phyloP scores from a whole-genome alignment of 805 yeast species.

The Nakazawaea peltata region DNA sequence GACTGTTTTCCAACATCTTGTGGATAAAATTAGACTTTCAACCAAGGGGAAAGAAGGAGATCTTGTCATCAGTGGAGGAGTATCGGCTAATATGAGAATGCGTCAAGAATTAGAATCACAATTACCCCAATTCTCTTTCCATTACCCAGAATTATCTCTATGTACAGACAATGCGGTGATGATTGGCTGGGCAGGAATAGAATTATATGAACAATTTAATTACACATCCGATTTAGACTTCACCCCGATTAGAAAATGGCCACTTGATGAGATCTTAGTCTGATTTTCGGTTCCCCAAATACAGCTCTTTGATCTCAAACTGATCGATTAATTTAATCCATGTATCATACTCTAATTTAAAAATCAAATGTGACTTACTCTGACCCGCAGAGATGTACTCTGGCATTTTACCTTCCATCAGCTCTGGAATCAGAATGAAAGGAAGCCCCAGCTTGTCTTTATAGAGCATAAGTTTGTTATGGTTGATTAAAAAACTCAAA shows the following conservation, averaged over 20 bases:
- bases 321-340: slow-evolving; percentile 54
- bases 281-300: slow-evolving; percentile 14
- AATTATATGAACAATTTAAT: slow-evolving; percentile 53
- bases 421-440: slow-evolving; percentile 19
- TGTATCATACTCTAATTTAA: slow-evolving; percentile 57
- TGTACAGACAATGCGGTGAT: slow-evolving; percentile 95
- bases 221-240: slow-evolving; percentile 42
- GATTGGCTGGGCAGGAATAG: slow-evolving; percentile 98
- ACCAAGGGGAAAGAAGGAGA: slow-evolving; percentile 22
- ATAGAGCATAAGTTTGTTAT: slow-evolving; percentile 48
- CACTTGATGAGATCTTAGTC: slow-evolving; percentile 29
- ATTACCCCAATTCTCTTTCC: slow-evolving; percentile 24
- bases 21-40: slow-evolving; percentile 52
- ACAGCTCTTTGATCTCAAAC: slow-evolving; percentile 48
- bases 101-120: slow-evolving; percentile 35
- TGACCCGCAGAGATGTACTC: slow-evolving; percentile 1
- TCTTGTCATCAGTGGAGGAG: slow-evolving; percentile 91
- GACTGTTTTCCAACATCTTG: slow-evolving; percentile 63
- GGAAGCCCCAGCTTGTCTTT: slow-evolving; percentile 38
- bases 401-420: slow-evolving; percentile 15
- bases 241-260: slow-evolving; percentile 79
- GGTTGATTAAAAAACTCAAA: slow-evolving; percentile 71
- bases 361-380: slow-evolving; percentile 54
- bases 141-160: slow-evolving; percentile 60
- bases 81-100: slow-evolving; percentile 64